Evolutionary conservation across 2,329 filamentous ascomycete species (phyloP).

Genomic region (Leptographium galeiforme): DNA sequence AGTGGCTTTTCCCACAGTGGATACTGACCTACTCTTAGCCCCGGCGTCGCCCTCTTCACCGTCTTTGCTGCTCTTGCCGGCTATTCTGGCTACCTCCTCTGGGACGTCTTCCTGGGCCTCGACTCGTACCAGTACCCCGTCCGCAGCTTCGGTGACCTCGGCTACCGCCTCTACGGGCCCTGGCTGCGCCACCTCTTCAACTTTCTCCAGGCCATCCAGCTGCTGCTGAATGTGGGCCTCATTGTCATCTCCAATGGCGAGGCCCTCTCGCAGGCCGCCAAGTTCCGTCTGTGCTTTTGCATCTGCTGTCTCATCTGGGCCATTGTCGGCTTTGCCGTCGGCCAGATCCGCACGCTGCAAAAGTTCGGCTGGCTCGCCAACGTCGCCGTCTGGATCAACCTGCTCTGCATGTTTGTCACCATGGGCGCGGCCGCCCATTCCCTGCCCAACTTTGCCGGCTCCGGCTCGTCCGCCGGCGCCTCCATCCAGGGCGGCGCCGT

Average conservation of each 20-base stretch:
- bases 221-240: constrained; percentile 37
- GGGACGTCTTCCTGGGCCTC: constrained; percentile 28
- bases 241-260: constrained; percentile 40
- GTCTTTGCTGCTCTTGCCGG: constrained; percentile 26
- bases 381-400: constrained; percentile 40
- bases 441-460: constrained; percentile 31
- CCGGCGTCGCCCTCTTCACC: constrained; percentile 31
- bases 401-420: constrained; percentile 39
- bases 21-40: constrained; percentile 13
- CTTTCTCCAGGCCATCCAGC: constrained; percentile 30
- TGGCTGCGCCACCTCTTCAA: constrained; percentile 32
- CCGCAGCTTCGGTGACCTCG: constrained; percentile 32
- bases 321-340: constrained; percentile 34
- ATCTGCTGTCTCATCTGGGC: constrained; percentile 37
- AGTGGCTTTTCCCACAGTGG: background rate
- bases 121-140: constrained; percentile 33
- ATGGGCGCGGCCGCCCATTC: constrained; percentile 38
- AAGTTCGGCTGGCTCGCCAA: constrained; percentile 42
- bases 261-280: constrained; percentile 38
- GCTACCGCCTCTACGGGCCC: constrained; percentile 32
- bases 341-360: constrained; percentile 42
- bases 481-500: constrained; percentile 16
- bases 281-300: constrained; percentile 36
- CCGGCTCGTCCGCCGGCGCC: constrained; percentile 17
- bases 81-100: constrained; percentile 33